These are phyloP conservation scores for Candida ulmi DNA, from an alignment of 805 yeast genomes.

Conservation along the genomic window DNA sequence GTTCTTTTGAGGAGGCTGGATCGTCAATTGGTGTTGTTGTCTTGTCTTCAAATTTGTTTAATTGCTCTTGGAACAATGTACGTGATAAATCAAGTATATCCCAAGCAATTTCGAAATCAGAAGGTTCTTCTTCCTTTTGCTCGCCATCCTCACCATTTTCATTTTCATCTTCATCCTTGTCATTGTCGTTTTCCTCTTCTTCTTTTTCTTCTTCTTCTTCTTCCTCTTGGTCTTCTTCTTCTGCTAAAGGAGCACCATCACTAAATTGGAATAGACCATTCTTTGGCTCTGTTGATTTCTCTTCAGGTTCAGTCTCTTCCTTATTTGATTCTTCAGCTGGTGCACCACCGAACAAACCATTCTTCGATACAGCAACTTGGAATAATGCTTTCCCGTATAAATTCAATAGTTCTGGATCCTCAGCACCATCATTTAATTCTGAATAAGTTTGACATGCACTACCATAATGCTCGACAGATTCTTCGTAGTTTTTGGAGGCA, in stretches of 20 bases:
- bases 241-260: conserved; percentile 33
- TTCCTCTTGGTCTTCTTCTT: conserved; percentile 22
- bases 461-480: conserved; percentile 66
- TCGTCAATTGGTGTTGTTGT: conserved; percentile 6
- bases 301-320: conserved; percentile 23
- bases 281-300: conserved; percentile 15
- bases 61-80: conserved; percentile 45
- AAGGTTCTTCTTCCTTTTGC: conserved; percentile 41
- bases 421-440: conserved; percentile 47
- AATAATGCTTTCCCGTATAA: conserved; percentile 78
- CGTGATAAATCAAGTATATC: conserved; percentile 78
- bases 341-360: conserved; percentile 68
- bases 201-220: conserved; percentile 8
- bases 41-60: conserved; percentile 14
- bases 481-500: conserved; percentile 59
- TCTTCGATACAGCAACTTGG: conserved; percentile 66
- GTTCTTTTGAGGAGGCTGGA: conserved; percentile 23
- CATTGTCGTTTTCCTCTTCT: conserved; percentile 22
- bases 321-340: conserved; percentile 20
- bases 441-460: conserved; percentile 62
- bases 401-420: conserved; percentile 65
- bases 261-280: conserved; percentile 28
- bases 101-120: conserved; percentile 87
- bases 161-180: conserved; percentile 19
- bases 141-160: conserved; percentile 21